These are phyloP conservation scores for Malbranchea cinnamomea DNA, from an alignment of 2,329 filamentous ascomycete species.

Conservation along the genomic window DNA sequence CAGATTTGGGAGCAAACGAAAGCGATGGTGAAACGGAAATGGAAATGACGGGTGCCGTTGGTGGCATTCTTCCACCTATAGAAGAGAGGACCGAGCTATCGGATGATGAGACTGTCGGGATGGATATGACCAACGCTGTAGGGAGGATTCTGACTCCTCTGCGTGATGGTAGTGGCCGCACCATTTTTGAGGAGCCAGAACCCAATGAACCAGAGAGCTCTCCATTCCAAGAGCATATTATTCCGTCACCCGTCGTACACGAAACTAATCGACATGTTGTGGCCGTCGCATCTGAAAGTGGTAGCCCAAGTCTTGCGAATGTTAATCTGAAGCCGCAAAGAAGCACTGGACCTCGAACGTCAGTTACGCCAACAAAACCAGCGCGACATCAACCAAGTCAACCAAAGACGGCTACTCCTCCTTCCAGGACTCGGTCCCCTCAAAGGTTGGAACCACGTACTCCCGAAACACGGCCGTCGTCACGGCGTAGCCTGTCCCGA, in stretches of 20 bases:
- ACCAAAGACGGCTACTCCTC: slow-evolving; percentile 23
- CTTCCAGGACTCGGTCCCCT: slow-evolving; percentile 31
- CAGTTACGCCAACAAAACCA: slow-evolving; percentile 29
- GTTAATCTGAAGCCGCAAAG: slow-evolving; percentile 34
- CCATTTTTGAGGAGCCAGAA: slow-evolving; percentile 30
- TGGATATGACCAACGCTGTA: slow-evolving; percentile 53
- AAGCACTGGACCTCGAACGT: slow-evolving; percentile 31
- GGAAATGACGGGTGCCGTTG: slow-evolving; percentile 43
- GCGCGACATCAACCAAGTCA: slow-evolving; percentile 24
- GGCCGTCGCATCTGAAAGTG: slow-evolving; percentile 32
- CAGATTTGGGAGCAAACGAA: slow-evolving; percentile 4
- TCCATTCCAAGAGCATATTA: slow-evolving; percentile 28
- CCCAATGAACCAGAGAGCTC: slow-evolving; percentile 33
- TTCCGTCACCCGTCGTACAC: slow-evolving; percentile 18
- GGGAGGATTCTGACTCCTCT: slow-evolving; percentile 43
- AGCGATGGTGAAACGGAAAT: slow-evolving; percentile 29
- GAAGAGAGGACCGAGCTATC: slow-evolving; percentile 24
- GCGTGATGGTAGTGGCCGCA: slow-evolving; percentile 38
- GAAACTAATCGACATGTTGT: slow-evolving; percentile 20
- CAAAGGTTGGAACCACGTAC: slow-evolving; percentile 31
- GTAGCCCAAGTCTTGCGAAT: slow-evolving; percentile 41
- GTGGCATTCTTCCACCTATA: slow-evolving; percentile 27
- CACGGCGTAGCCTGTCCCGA: slow-evolving; percentile 31
- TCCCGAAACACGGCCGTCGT: slow-evolving; percentile 36
- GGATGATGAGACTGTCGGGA: slow-evolving; percentile 39